phyloP scores from a whole-genome alignment of 202 grass and related monocot genomes.

The Panicum virgatum region DNA sequence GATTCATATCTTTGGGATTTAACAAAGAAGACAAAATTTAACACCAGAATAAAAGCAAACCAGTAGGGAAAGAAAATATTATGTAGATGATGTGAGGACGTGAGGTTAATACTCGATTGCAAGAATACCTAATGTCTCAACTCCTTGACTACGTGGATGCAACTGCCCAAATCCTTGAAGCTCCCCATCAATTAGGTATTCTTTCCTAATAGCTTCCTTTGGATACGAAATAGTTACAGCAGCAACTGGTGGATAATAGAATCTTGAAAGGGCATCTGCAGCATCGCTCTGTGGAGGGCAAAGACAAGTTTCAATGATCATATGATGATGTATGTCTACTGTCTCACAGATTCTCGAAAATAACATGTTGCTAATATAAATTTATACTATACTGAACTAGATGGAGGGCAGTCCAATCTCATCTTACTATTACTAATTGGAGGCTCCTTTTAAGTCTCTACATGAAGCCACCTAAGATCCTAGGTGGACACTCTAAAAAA shows the following conservation, averaged over 20 bases:
- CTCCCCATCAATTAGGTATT: slow-evolving; percentile 80
- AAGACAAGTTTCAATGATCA: slow-evolving; percentile 32
- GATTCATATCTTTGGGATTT: neutral
- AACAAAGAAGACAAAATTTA: slow-evolving; percentile 13
- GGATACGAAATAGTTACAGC: slow-evolving; percentile 92
- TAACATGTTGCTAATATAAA: neutral
- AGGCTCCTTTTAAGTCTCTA: too few relatives aligned
- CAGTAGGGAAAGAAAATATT: neutral
- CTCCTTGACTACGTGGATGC: slow-evolving; percentile 90
- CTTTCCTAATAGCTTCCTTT: slow-evolving; percentile 79
- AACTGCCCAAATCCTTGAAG: slow-evolving; percentile 94
- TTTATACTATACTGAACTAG: slow-evolving; percentile 5
- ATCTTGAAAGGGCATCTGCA: slow-evolving; percentile 79
- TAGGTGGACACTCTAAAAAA: too few relatives aligned
- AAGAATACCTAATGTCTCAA: slow-evolving; percentile 85
- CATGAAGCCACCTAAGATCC: too few relatives aligned
- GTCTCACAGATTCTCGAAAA: slow-evolving; percentile 8
- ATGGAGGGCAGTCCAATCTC: neutral
- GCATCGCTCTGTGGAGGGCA: slow-evolving; percentile 56
- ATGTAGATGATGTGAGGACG: neutral
- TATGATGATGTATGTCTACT: slow-evolving; percentile 15
- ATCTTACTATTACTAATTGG: too few relatives aligned
- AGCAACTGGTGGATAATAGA: slow-evolving; percentile 96
- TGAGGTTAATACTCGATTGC: neutral
- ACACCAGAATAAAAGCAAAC: slow-evolving; percentile 11